Evolutionary conservation across 176 grass and related monocot genomes (phyloP), one percentile per base, ranked within the genome.

Genomic region (Oryza australiensis): DNA sequence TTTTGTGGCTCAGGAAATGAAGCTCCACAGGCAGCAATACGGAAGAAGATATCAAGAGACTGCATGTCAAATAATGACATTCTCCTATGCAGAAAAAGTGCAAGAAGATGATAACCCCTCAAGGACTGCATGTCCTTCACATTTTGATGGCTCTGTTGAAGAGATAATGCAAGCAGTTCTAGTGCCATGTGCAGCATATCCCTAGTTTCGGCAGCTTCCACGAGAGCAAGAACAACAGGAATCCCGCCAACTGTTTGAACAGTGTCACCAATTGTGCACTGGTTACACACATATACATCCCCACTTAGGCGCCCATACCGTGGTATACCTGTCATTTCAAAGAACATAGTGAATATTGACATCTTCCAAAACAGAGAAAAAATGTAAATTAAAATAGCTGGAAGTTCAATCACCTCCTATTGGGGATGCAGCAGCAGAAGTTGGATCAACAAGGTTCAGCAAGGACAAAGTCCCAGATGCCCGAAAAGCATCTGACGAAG

Each of bases 11-110:
- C 97, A 12, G 91, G 87, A 86, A 99, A 99, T 15, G 93, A 99
- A 65, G 97, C 97, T 77, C 94, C 97, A 81, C 97, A 99, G 53
- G 97, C 97, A 70, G 97, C 97, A n/a, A 99, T 99, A n/a, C 83
- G 97, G 53, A 95, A 99, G 81, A 99, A 99, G 51, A 99, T 99
- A 73, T 99, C 97, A 78, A 99, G 97, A 48, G 89, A 92, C 62
- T 99, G 97, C 97, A 99, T 94, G 82, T 99, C 97, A 16, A 99
- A 99, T 51, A 99, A 63, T 73, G 89, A 89, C 97, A 99, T 96
- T 68, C 91, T 87, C 63, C 88, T 86, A 23, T 92, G 93, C 70
- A 99, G 85, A 66, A 99, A 99, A 81, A 99, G 89, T 15, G 97
- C 93, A 28, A 99, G 93, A 49, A 99, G 89, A 89, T 99, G 97